These are phyloP conservation scores for Erysimum cheiri DNA, from an alignment of 441 rosid genomes.

Conservation along the genomic window DNA sequence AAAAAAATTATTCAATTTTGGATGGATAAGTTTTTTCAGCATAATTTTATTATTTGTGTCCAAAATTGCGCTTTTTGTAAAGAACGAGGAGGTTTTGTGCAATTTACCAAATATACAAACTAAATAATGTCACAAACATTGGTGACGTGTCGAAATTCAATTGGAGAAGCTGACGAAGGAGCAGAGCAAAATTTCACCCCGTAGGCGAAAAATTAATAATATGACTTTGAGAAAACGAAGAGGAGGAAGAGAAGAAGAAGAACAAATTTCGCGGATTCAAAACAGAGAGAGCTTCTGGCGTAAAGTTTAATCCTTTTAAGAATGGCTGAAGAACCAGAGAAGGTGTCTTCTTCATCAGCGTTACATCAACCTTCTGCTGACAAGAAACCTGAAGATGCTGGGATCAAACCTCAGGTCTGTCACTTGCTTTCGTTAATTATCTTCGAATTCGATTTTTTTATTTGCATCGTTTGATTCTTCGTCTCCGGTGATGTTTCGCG, in stretches of 20 bases:
- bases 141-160: constrained; percentile 31
- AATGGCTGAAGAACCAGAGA: constrained; percentile 58
- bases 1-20: not conserved
- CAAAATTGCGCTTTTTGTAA: not conserved
- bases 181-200: constrained; percentile 2
- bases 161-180: constrained; percentile 37
- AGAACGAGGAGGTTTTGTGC: not conserved
- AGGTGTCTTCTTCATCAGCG: constrained; percentile 44
- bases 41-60: not conserved
- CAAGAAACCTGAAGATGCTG: constrained; percentile 41
- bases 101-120: constrained; percentile 16
- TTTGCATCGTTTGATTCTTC: not conserved
- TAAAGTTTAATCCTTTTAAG: constrained; percentile 19
- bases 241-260: not conserved
- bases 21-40: not conserved
- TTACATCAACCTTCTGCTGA: constrained; percentile 43
- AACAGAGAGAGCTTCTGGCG: not conserved
- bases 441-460: constrained; percentile 16
- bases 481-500: not conserved
- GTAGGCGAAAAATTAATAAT: not conserved
- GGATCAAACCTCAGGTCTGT: constrained; percentile 55
- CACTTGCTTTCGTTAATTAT: not conserved
- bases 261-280: constrained; percentile 21
- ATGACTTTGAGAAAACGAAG: not conserved
- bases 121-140: not conserved